phyloP scores from a whole-genome alignment of 768 basidiomycete species.

The Leucosporidium yakuticum region DNA sequence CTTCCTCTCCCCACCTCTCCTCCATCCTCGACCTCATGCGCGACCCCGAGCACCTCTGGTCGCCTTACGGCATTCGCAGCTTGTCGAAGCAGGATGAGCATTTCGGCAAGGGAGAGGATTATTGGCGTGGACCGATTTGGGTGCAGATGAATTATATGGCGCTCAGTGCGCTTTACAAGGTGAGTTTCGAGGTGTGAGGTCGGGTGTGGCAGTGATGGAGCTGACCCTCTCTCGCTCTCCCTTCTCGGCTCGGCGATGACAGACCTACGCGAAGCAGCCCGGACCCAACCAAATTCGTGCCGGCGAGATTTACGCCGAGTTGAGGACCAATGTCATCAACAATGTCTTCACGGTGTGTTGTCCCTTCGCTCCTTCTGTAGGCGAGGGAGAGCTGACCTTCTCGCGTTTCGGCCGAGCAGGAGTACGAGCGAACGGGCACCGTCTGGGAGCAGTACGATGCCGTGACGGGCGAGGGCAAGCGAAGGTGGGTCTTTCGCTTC shows the following conservation, averaged over 20 bases:
- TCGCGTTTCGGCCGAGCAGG: constrained; percentile 49
- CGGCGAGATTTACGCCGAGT: constrained; percentile 66
- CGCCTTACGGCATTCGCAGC: constrained; percentile 78
- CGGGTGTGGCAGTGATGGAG: not conserved
- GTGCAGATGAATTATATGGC: constrained; percentile 95
- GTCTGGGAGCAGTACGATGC: constrained; percentile 98
- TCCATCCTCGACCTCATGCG: constrained; percentile 71
- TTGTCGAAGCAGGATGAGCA: constrained; percentile 80
- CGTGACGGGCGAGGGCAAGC: constrained; percentile 67
- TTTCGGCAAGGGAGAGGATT: constrained; percentile 88
- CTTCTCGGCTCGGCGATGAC: not conserved
- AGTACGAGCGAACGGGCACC: constrained; percentile 86
- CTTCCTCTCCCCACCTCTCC: constrained; percentile 71
- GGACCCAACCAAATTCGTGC: constrained; percentile 79
- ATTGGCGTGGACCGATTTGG: constrained; percentile 97
- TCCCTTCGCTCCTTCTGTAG: not conserved
- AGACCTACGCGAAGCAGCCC: constrained; percentile 70
- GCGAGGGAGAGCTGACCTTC: not conserved
- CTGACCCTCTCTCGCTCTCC: not conserved
- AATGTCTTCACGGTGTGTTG: constrained; percentile 65
- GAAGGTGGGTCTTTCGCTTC: constrained; percentile 57
- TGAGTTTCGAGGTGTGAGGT: constrained; percentile 56
- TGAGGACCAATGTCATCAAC: constrained; percentile 74
- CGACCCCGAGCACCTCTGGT: constrained; percentile 85
- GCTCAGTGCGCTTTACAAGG: constrained; percentile 70